Evolutionary conservation across 2,329 filamentous ascomycete species (phyloP), one percentile per base, ranked within the genome.

Genomic region (Mollisiaceae sp.): DNA sequence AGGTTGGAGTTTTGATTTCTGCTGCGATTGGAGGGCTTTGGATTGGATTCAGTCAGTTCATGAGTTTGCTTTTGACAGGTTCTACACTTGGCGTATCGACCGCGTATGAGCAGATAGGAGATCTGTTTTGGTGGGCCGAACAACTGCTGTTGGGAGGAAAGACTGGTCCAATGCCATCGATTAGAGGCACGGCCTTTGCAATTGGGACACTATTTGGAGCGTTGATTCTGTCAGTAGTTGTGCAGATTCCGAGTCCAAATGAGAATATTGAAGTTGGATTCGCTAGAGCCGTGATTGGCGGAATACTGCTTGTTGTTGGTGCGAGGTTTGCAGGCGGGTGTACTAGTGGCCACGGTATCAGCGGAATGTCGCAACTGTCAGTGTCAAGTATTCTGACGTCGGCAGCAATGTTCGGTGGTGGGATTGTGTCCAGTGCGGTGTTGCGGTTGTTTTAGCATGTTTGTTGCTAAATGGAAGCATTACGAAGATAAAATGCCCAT

Each of bases 341-440:
- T 69, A 89, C 89, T 0, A 89, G 86, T 5, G 89, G 89, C 0
- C 89, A 91, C 74, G 89, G 89, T 0, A 87, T 91, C 68, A 89
- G 85, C 65, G 89, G 89, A 0, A 82, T 91, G 72, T 84, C 85
- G n/a, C 78, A 88, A 66, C 78, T 91, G 59, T 87, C 85, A 0
- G 77, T 84, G 4, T 85, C 87, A 11, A 91, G 89, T 72, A 80
- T 90, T 63, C 75, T 91, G 14, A 88, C 86, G 0, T 86, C 90
- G 27, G 82, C 76, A 2, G 78, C 82, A 5, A 83, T 87, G 70
- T 90, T 91, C 78, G 82, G 74, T 0, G 81, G 81, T 0, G 88
- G 86, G 1, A 78, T 82, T 39, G 72, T 22, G 15, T 39, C 65
- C 24, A 54, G 24, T 8, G 22, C 3, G 14, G 4, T 54, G 8